Evolutionary conservation across 495 filamentous ascomycete species (phyloP).

Genomic region (Penicillium coprophilum): DNA sequence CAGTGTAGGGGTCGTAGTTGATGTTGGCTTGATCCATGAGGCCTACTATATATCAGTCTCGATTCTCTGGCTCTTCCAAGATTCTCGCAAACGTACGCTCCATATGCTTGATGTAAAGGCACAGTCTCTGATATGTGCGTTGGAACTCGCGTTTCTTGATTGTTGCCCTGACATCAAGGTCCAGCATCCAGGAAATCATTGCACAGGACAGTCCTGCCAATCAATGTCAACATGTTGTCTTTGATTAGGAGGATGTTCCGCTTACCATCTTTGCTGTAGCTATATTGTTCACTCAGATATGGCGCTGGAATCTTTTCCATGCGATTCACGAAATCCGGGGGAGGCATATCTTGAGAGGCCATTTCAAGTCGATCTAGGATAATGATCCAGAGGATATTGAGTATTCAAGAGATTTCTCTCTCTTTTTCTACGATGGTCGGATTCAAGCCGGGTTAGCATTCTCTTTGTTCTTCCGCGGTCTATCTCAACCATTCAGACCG

Average conservation of each 20-base stretch:
- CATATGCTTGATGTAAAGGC: slow-evolving; percentile 8
- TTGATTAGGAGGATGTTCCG: not conserved
- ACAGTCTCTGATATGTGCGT: slow-evolving; percentile 3
- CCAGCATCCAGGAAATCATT: slow-evolving; percentile 12
- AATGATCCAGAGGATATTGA: not conserved
- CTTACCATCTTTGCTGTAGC: slow-evolving; percentile 8
- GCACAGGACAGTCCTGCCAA: slow-evolving; percentile 1
- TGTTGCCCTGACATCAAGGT: slow-evolving; percentile 5
- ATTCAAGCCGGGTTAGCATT: not conserved
- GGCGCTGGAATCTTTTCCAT: slow-evolving; percentile 9
- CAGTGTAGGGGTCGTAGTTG: not conserved
- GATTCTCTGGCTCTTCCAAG: too few relatives aligned
- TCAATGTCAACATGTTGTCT: not conserved
- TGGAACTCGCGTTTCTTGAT: slow-evolving; percentile 10
- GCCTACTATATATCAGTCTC: not conserved
- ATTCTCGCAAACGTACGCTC: not conserved
- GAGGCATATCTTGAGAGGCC: not conserved
- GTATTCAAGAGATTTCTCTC: too few relatives aligned
- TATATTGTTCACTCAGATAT: not conserved
- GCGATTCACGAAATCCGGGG: not conserved
- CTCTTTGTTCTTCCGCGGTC: slow-evolving; percentile 3
- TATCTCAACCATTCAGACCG: not conserved
- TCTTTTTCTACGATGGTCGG: not conserved
- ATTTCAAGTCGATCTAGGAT: not conserved
- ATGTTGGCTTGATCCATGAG: not conserved